Evolutionary conservation across 1,284 basidiomycete genomes (phyloP).

Genomic region (Moniliella sp.): DNA sequence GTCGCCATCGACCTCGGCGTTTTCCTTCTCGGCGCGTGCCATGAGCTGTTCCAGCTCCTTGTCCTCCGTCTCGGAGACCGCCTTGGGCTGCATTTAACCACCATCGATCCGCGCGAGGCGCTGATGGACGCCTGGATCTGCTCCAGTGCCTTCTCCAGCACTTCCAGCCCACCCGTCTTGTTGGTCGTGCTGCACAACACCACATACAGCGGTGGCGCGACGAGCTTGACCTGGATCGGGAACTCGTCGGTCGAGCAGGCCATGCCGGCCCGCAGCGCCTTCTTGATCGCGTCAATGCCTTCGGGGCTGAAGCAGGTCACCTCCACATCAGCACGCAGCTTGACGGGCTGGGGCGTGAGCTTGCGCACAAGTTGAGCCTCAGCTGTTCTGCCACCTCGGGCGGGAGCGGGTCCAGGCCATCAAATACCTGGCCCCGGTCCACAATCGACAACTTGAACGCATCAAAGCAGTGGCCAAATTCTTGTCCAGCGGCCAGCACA

Average conservation of each 20-base stretch:
- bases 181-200: slow-evolving; percentile 87
- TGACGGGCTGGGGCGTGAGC: slow-evolving; percentile 96
- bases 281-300: slow-evolving; percentile 94
- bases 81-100: slow-evolving; percentile 31
- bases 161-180: slow-evolving; percentile 78
- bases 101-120: slow-evolving; percentile 52
- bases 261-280: slow-evolving; percentile 70
- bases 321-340: slow-evolving; percentile 91
- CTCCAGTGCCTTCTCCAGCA: slow-evolving; percentile 78
- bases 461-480: slow-evolving; percentile 86
- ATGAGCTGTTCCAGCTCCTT: slow-evolving; percentile 32
- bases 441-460: slow-evolving; percentile 88
- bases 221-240: slow-evolving; percentile 87
- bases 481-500: slow-evolving; percentile 77
- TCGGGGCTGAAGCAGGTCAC: slow-evolving; percentile 86
- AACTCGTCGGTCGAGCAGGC: slow-evolving; percentile 63
- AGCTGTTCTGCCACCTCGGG: too few relatives aligned
- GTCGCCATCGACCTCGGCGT: slow-evolving; percentile 32
- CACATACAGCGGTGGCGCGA: slow-evolving; percentile 88
- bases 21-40: slow-evolving; percentile 32
- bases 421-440: slow-evolving; percentile 22
- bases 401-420: too few relatives aligned
- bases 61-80: slow-evolving; percentile 31
- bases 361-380: slow-evolving; percentile 73
- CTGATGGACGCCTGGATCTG: slow-evolving; percentile 66